Percentiles rank a stretch among this genome's conserved stretches.
Conservation (phyloP, 2,329 filamentous ascomycete genomes). For the Lecanosticta acicola region DNA sequence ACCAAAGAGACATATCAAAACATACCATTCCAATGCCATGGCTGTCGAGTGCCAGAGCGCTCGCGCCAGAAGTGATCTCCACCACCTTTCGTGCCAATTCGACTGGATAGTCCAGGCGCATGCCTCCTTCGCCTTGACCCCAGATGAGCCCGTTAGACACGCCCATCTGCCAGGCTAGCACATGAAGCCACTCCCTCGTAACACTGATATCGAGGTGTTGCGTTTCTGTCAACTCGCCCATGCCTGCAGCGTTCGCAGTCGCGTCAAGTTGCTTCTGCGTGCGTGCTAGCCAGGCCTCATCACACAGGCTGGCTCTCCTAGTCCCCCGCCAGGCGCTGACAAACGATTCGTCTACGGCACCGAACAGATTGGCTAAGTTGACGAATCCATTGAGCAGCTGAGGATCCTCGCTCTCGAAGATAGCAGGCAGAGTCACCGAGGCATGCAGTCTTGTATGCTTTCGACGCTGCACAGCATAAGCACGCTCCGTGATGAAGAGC, state of each 20-base stretch:
- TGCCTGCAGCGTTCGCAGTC: slow-evolving; percentile 22
- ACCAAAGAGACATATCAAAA: not conserved
- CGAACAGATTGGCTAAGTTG: slow-evolving; percentile 33
- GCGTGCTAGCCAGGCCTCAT: slow-evolving; percentile 31
- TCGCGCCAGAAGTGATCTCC: slow-evolving; percentile 28
- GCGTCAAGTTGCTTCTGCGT: slow-evolving; percentile 33
- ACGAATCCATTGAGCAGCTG: slow-evolving; percentile 33
- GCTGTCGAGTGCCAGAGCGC: slow-evolving; percentile 27
- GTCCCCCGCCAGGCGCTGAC: slow-evolving; percentile 33
- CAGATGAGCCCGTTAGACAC: slow-evolving; percentile 34
- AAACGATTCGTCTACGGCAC: slow-evolving; percentile 33
- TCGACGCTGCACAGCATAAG: slow-evolving; percentile 33
- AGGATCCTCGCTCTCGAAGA: slow-evolving; percentile 32
- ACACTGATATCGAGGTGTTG: slow-evolving; percentile 33
- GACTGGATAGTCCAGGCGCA: slow-evolving; percentile 35
- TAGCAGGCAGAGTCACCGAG: slow-evolving; percentile 28
- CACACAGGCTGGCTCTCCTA: slow-evolving; percentile 30
- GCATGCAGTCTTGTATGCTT: slow-evolving; percentile 31
- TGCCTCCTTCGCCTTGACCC: slow-evolving; percentile 31
- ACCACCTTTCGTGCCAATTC: slow-evolving; percentile 33
- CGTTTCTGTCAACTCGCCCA: slow-evolving; percentile 30
- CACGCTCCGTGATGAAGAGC: slow-evolving; percentile 34
- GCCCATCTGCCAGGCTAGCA: slow-evolving; percentile 36
- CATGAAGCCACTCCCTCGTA: slow-evolving; percentile 33
- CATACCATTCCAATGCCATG: slow-evolving; percentile 36